Percentiles rank a stretch among this genome's conserved stretches.
Conservation (phyloP, 306 rosid species). For the Astragalus glycyphyllos region DNA sequence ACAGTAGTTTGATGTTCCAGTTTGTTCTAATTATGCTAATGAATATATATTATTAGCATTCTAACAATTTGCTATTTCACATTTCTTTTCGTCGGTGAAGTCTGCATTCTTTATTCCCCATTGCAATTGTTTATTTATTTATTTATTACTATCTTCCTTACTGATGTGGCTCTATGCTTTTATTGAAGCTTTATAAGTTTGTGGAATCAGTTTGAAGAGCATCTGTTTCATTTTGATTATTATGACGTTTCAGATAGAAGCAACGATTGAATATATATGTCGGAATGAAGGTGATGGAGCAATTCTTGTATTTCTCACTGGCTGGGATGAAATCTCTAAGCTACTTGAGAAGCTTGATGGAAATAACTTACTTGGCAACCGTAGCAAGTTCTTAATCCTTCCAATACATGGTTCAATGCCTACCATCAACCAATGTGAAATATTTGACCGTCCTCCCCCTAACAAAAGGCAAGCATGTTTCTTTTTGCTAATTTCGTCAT, state of each 20-base stretch:
- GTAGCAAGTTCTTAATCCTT: conserved; percentile 72
- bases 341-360: conserved; percentile 76
- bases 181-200: conserved; percentile 16
- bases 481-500: conserved; percentile 39
- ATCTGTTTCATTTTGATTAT: conserved; percentile 30
- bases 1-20: conserved; percentile 13
- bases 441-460: conserved; percentile 88
- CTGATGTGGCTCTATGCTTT: conserved; percentile 25
- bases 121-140: conserved; percentile 22
- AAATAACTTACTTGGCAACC: conserved; percentile 77
- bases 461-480: conserved; percentile 74
- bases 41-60: conserved; percentile 28
- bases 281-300: conserved; percentile 84
- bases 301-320: conserved; percentile 90
- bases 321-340: conserved; percentile 98
- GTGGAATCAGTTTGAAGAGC: conserved; percentile 11
- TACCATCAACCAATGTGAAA: conserved; percentile 85
- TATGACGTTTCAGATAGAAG: conserved; percentile 72
- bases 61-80: conserved; percentile 16
- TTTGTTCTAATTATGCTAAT: conserved; percentile 24
- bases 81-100: conserved; percentile 22
- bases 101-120: conserved; percentile 13
- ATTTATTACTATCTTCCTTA: conserved; percentile 28
- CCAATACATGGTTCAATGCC: conserved; percentile 99
- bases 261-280: conserved; percentile 79